A percentile compares a stretch with the other conserved stretches of the same genome.
These are phyloP conservation scores for Madurella mycetomatis DNA, from an alignment of 2,329 filamentous ascomycete species.

Conservation along the genomic window DNA sequence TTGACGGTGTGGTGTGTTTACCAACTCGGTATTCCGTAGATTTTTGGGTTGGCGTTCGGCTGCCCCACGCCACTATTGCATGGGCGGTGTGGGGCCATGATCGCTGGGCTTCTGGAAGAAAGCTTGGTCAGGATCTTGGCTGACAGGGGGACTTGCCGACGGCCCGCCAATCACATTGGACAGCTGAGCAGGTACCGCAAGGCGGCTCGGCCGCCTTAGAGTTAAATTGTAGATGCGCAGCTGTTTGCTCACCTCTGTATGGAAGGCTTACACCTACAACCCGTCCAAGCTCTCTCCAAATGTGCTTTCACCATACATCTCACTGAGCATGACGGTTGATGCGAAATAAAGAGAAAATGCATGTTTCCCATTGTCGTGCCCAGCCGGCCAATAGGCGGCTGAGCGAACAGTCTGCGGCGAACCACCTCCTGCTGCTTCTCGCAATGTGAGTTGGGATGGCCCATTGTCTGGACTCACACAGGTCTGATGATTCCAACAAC, in stretches of 20 bases:
- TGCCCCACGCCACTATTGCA: not conserved
- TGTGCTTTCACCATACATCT: no score
- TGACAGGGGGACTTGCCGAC: not conserved
- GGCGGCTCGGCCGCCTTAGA: no score
- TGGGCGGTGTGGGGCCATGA: conserved; percentile 10
- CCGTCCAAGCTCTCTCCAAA: no score
- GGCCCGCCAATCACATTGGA: not conserved
- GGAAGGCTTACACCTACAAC: no score
- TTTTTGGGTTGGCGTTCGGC: not conserved
- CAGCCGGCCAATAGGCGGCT: not conserved
- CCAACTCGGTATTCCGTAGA: not conserved
- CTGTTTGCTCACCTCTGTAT: no score
- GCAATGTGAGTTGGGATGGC: not conserved
- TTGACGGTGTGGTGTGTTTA: not conserved
- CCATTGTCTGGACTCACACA: conserved; percentile 6
- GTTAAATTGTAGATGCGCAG: no score
- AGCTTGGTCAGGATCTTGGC: conserved; percentile 10
- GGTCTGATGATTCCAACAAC: not conserved
- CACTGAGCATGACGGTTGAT: not conserved
- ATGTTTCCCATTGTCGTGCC: not conserved
- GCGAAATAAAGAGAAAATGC: not conserved
- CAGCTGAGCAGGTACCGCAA: not conserved
- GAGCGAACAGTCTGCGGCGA: not conserved
- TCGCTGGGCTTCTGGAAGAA: conserved; percentile 9
- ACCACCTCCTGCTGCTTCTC: conserved; percentile 7